Evolutionary conservation across 2,329 filamentous ascomycete genomes (phyloP), one percentile per base, ranked within the genome.

Genomic region (Chaetomiaceae sp.): DNA sequence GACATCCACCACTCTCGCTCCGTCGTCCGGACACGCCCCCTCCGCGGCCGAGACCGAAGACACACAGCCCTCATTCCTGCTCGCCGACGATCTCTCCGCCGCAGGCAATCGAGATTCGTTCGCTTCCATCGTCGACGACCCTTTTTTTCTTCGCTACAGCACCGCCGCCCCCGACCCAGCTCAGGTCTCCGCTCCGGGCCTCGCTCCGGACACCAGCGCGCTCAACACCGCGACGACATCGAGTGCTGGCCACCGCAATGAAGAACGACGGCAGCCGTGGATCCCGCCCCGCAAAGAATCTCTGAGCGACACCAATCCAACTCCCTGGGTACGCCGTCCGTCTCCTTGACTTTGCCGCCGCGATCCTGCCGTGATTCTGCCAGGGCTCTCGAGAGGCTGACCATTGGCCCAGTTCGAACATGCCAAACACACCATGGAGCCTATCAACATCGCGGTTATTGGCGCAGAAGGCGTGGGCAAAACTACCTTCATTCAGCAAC

Each of bases 401-500:
- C 55, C 17, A 34, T 38, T 50, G 49, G 39, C 36, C 34, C 45
- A 59, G 57, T 57, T 59, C 37, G 54, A 58, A 39, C 59, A 60
- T 24, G 47, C 52, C 41, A 52, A 49, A 30, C 39, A 34, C 40
- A 40, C 57, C 49, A 81, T 81, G 78, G 76, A 80, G 52, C 69
- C 72, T 55, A 74, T 81, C 59, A 82, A 80, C 60, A 79, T 86
- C 55, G 79, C 79, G 58, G 72, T 85, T 50, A 79, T 86, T 61
- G 82, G 82, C 57, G 75, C 79, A 61, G 70, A 74, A 56, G 79
- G 79, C 50, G 81, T 82, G 38, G 82, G 82, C 54, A 86, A 86
- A 64, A 83, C 80, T 41, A 75, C 79, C 38, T 82, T 84, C 58
- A 78, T 85, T 58, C 80, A 84, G 63, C 75, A 73, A 37, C 77